Evolutionary conservation across 108 stramenopile species (phyloP), one percentile per base, ranked within the genome.

Genomic region (Thalassiosira profunda): DNA sequence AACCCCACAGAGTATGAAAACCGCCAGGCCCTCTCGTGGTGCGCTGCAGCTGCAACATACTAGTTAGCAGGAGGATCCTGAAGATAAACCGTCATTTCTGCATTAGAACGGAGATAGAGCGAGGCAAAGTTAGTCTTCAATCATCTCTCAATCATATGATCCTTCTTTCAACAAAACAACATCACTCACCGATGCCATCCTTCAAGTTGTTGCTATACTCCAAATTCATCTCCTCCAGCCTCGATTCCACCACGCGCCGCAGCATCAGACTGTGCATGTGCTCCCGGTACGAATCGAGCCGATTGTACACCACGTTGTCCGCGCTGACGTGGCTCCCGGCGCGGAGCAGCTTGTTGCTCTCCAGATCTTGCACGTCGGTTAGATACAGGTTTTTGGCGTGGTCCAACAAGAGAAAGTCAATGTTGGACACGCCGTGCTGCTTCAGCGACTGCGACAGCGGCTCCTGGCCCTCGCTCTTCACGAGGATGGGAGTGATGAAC

Each of bases 401-500:
- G 69, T 97, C 96, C 8, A 97, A 42, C 31, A 97, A 84, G n/a
- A 97, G 58, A 63, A 95, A 90, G 38, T 94, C 87, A 62, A 82
- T 52, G 9, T 62, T 36, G 38, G 45, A 11, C 28, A 65, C 37
- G 1, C 24, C 48, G 25, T 52, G 20, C n/a, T 40, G 49, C 24
- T 42, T 24, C 37, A 36, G 21, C 7, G 38, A 5, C 15, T 36
- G 26, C 0, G 49, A 51, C 5, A 18, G 25, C 8, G 28, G 15
- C 12, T 56, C 40, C 46, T 44, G 45, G 18, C 42, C 14, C 8
- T 43, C 10, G 8, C 60, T 42, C 66, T 67, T 43, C 20, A 75
- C 34, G 24, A 75, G 37, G 26, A 75, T 75, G 5, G 65, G 58
- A n/a, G 58, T 67, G 3, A 75, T 47, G 38, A 53, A 75, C 20